Evolutionary conservation across 371 early-diverging fungal species (phyloP).

Genomic region (Gilbertella persicaria): DNA sequence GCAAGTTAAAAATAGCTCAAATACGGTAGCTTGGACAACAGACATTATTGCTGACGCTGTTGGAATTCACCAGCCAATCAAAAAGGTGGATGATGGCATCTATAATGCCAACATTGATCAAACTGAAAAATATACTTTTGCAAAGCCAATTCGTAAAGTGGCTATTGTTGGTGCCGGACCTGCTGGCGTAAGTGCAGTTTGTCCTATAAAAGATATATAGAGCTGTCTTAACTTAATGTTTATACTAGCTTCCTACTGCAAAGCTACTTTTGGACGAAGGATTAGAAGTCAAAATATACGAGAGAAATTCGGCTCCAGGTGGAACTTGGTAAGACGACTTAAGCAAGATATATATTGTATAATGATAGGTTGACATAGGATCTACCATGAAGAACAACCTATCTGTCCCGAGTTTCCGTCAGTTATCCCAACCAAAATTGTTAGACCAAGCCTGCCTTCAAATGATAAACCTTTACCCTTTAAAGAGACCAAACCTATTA

Average conservation of each 20-base stretch:
- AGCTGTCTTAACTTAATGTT: not conserved
- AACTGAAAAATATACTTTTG: slow-evolving; percentile 1
- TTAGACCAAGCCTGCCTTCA: slow-evolving; percentile 16
- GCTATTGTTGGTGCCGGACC: slow-evolving; percentile 51
- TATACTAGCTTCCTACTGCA: slow-evolving; percentile 30
- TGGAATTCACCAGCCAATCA: not conserved
- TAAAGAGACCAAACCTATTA: not conserved
- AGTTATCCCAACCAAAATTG: slow-evolving; percentile 15
- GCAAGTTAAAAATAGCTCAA: too few species aligned
- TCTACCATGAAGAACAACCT: slow-evolving; percentile 18
- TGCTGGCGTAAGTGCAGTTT: slow-evolving; percentile 27
- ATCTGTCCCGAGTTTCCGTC: slow-evolving; percentile 19
- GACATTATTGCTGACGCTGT: slow-evolving; percentile 1
- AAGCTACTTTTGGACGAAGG: slow-evolving; percentile 39
- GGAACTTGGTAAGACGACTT: slow-evolving; percentile 32
- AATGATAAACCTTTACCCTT: not conserved
- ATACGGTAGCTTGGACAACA: slow-evolving; percentile 13
- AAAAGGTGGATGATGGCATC: not conserved
- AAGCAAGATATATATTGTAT: not conserved
- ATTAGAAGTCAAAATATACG: slow-evolving; percentile 33
- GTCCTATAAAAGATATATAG: not conserved
- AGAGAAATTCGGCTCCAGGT: slow-evolving; percentile 30
- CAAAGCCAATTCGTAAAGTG: slow-evolving; percentile 25
- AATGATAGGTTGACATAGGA: too few species aligned
- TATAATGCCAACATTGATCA: slow-evolving; percentile 3